phyloP scores from a whole-genome alignment of 768 basidiomycete genomes.

The Antrodiella citrinella region DNA sequence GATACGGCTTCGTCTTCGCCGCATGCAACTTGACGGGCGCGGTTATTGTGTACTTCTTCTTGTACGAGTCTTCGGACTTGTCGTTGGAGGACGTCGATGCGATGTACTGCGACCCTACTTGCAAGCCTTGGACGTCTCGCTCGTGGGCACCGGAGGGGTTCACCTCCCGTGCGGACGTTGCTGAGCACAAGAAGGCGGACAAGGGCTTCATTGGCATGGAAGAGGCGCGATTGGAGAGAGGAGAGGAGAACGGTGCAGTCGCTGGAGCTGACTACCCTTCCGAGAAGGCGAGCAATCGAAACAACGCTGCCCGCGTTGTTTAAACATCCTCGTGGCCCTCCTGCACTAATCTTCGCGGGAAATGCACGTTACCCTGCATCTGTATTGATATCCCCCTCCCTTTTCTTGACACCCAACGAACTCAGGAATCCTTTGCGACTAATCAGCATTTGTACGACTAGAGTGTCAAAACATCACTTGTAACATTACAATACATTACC shows the following conservation, averaged over 20 bases:
- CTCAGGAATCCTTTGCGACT: too few relatives aligned
- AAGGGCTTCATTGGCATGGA: constrained; percentile 24
- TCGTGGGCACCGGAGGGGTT: constrained; percentile 56
- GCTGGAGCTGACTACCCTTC: background rate
- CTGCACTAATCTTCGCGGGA: too few relatives aligned
- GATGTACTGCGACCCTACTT: constrained; percentile 58
- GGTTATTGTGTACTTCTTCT: constrained; percentile 59
- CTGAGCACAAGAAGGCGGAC: constrained; percentile 33
- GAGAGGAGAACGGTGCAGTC: background rate
- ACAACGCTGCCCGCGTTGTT: too few relatives aligned
- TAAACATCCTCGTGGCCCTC: too few relatives aligned
- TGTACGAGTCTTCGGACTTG: constrained; percentile 65
- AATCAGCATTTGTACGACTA: too few relatives aligned
- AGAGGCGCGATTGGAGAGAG: constrained; percentile 22
- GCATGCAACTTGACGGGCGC: constrained; percentile 56
- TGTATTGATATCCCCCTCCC: too few relatives aligned
- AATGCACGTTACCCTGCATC: too few relatives aligned
- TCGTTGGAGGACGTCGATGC: constrained; percentile 58
- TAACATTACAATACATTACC: too few relatives aligned
- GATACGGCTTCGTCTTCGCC: constrained; percentile 68
- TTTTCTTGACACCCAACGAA: too few relatives aligned
- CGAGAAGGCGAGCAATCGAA: background rate
- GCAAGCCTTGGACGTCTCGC: constrained; percentile 60
- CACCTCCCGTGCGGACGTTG: constrained; percentile 34
- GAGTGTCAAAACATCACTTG: too few relatives aligned